Evolutionary conservation across 805 yeast species (phyloP), one percentile per base, ranked within the genome.

Genomic region (Candida gorgasii): DNA sequence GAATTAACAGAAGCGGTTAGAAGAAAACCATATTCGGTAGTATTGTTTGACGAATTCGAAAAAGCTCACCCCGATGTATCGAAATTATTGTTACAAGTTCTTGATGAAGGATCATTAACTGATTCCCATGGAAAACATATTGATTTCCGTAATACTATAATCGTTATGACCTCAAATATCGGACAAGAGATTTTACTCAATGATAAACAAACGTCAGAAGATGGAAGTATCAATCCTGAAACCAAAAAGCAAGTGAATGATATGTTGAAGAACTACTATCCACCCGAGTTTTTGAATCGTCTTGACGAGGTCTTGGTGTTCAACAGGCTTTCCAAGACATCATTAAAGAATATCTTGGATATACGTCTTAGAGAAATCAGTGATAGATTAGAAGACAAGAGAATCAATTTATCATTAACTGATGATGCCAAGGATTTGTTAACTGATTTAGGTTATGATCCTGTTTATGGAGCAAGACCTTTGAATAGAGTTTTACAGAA

Each of bases 1-100:
- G 98, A 93, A 64, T 73, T 93, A 49, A 93, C 99, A 1, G 98
- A 93, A 63, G 96, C 96, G 5, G 95, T 93, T 8, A 79, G 97
- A 59, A 78, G 98, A 55, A 90, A 89, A 57, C 99, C 99, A 7
- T 92, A 92, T 53, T 77, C 97, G 0, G 96, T 92, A 19, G 85
- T 92, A 1, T 67, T 92, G 44, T 93, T 92, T 61, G 99, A 92
- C 64, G 99, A 92, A 67, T 88, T 92, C 63, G 99, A 92, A 57
- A 92, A 92, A 64, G 98, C 99, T 0, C 98, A 93, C 62, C 85
- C 89, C 2, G 99, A 92, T 64, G 85, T 92, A n/a, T 82, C 95
- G 22, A 93, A 93, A 65, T 74, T 92, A 30, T 70, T 92, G 37
- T 69, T 92, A 46, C 99, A 93, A 64, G 98, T 92, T 0, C 71